Evolutionary conservation across 2,329 filamentous ascomycete genomes (phyloP), one percentile per base, ranked within the genome.

Genomic region (Penicillium sp.): DNA sequence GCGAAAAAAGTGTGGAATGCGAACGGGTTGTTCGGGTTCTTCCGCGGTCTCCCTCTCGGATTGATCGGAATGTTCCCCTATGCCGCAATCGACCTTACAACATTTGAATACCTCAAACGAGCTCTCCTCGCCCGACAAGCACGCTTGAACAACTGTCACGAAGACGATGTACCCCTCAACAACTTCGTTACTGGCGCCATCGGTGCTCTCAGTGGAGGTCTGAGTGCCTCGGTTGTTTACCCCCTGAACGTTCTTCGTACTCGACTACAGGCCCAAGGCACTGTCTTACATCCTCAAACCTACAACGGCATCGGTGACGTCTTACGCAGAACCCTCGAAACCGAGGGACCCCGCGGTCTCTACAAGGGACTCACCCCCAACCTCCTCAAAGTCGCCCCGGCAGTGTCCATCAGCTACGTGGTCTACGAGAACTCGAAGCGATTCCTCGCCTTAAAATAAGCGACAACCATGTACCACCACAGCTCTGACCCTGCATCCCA

Each of bases 11-110:
- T 99, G 88, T 91, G 87, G 80, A 82, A 81, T 40, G 84, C 86
- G 56, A 89, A 90, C 55, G 90, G 90, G 22, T 63, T 92, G 26
- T 80, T 84, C 29, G 82, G 89, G 6, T 93, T 92, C 60, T 99
- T 97, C 73, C 90, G 93, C 51, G 94, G 94, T 40, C 82, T 99
- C 31, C 92, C 92, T 0, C 94, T 97, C 84, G 94, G 94, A 15
- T 82, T 99, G 4, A 78, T 97, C 49, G 94, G 94, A 71, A 97
- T 97, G 86, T 99, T 99, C 67, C 94, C 94, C 0, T 99, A 97
- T 73, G 93, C 92, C 41, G 94, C 94, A 48, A 95, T 99, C 69
- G 94, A 99, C 70, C 88, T 99, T 68, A 91, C 90, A 61, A 96
- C 91, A 0, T 99, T 97, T 69, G 94, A 99, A 75, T 86, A 94